Percentiles rank a stretch among this genome's conserved stretches.
These are phyloP conservation scores for Phaeosphaeria sp. DNA, from an alignment of 2,329 filamentous ascomycete genomes.

Conservation along the genomic window DNA sequence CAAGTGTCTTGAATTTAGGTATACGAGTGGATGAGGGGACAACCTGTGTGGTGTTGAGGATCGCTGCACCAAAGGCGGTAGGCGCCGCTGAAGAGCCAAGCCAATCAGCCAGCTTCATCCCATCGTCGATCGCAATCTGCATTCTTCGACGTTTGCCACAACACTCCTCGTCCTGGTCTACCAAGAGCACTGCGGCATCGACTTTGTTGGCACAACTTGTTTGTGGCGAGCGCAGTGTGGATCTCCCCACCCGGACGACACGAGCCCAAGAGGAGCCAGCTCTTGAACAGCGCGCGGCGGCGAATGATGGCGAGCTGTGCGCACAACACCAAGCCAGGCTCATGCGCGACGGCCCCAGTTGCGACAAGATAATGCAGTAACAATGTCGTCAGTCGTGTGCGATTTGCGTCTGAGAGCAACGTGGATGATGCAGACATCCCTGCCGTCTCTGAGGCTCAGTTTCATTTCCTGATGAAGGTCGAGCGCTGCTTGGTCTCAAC, in stretches of 20 bases:
- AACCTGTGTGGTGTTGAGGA: too few relatives aligned
- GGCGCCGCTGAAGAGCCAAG: background rate
- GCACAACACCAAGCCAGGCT: slow-evolving; percentile 2
- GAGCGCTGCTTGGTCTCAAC: slow-evolving; percentile 9
- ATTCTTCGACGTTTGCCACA: background rate
- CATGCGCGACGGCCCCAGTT: background rate
- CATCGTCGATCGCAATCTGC: too few relatives aligned
- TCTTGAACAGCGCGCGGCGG: slow-evolving; percentile 1
- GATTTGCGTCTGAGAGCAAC: background rate
- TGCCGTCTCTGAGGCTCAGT: background rate
- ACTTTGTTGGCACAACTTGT: background rate
- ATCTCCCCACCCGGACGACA: background rate
- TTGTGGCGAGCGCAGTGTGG: background rate
- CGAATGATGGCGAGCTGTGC: background rate
- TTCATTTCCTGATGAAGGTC: background rate
- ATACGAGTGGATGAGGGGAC: too few relatives aligned
- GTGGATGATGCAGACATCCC: background rate
- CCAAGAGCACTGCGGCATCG: background rate
- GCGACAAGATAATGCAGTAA: background rate
- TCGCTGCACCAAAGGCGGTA: too few relatives aligned
- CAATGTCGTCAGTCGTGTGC: background rate
- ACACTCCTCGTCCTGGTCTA: background rate
- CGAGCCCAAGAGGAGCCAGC: slow-evolving; percentile 3
- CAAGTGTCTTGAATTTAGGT: too few relatives aligned
- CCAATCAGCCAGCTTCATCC: background rate